Evolutionary conservation across 2,329 filamentous ascomycete genomes (phyloP).

Genomic region (Bretziella fagacearum): DNA sequence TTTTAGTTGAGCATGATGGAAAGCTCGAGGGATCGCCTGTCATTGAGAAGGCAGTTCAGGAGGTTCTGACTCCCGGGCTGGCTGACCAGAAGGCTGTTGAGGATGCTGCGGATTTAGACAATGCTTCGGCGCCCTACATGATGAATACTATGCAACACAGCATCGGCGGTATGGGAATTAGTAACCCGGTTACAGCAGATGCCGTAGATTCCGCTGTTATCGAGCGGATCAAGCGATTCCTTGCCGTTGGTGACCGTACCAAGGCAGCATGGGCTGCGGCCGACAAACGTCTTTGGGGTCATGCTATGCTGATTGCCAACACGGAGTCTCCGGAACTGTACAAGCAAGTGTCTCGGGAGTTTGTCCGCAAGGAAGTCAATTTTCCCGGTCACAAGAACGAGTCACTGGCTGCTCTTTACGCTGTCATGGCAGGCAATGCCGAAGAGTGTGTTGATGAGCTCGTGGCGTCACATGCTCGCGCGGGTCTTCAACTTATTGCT

Average conservation of each 20-base stretch:
- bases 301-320: slow-evolving; percentile 77
- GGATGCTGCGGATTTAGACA: slow-evolving; percentile 3
- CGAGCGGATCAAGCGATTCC: slow-evolving; percentile 52
- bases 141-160: background rate
- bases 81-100: slow-evolving; percentile 1
- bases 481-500: slow-evolving; percentile 79
- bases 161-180: background rate
- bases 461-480: slow-evolving; percentile 79
- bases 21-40: slow-evolving; percentile 53
- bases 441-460: slow-evolving; percentile 94
- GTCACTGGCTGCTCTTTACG: slow-evolving; percentile 78
- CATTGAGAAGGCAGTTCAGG: slow-evolving; percentile 58
- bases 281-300: slow-evolving; percentile 87
- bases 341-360: slow-evolving; percentile 88
- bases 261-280: slow-evolving; percentile 87
- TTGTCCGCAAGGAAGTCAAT: slow-evolving; percentile 88
- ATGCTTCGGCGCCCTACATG: background rate
- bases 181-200: slow-evolving; percentile 36
- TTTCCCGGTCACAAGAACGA: slow-evolving; percentile 63
- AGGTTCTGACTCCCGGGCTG: slow-evolving; percentile 47
- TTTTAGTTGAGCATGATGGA: slow-evolving; percentile 79
- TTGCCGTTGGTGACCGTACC: slow-evolving; percentile 70
- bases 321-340: slow-evolving; percentile 67
- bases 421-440: slow-evolving; percentile 81
- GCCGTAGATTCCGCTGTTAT: slow-evolving; percentile 51